Conservation (phyloP, 306 rosid genomes). For the Sicyos baderoa region DNA sequence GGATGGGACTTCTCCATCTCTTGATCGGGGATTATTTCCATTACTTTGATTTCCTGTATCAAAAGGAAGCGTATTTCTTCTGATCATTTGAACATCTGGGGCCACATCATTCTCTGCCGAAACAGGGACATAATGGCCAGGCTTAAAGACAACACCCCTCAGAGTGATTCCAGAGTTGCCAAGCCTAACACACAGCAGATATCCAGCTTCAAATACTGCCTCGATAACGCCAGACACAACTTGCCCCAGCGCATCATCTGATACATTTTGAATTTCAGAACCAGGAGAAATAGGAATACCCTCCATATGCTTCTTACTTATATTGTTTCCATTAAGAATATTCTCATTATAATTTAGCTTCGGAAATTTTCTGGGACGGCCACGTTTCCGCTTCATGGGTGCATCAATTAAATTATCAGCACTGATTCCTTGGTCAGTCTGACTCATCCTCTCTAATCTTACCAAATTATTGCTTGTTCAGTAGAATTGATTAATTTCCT, state of each 20-base stretch:
- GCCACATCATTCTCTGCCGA: conserved; percentile 75
- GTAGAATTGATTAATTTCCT: background rate
- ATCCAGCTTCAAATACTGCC: conserved; percentile 89
- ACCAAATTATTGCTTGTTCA: conserved; percentile 13
- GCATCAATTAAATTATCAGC: conserved; percentile 48
- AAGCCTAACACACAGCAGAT: conserved; percentile 69
- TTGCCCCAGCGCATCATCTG: conserved; percentile 43
- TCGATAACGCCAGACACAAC: conserved; percentile 73
- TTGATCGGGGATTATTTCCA: conserved; percentile 36
- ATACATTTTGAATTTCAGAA: conserved; percentile 31
- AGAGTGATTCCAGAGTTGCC: conserved; percentile 57
- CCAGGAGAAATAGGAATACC: conserved; percentile 42
- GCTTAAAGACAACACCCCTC: conserved; percentile 82
- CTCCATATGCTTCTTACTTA: conserved; percentile 31
- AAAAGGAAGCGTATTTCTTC: conserved; percentile 48
- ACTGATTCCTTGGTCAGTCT: conserved; percentile 40
- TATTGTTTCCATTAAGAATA: conserved; percentile 28
- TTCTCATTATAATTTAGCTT: conserved; percentile 37
- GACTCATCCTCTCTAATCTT: conserved; percentile 41
- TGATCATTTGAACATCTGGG: conserved; percentile 69
- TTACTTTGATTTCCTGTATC: conserved; percentile 32
- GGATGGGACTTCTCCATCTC: conserved; percentile 26
- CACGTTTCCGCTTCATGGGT: conserved; percentile 86
- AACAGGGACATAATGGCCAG: conserved; percentile 68
- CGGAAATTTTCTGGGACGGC: conserved; percentile 91